phyloP scores from a whole-genome alignment of 306 rosid genomes.

The Trifolium fragiferum region DNA sequence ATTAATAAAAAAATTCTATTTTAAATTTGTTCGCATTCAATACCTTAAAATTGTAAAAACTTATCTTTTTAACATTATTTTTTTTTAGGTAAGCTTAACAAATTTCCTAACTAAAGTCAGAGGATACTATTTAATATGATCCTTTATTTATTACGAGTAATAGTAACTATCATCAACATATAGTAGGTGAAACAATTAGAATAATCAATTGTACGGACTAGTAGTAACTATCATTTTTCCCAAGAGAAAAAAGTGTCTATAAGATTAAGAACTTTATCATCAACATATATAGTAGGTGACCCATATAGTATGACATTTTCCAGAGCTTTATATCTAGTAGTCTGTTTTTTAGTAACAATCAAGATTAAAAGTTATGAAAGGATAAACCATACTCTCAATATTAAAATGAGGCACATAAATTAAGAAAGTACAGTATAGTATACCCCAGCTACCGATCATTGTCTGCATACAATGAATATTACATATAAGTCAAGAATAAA shows the following conservation, averaged over 20 bases:
- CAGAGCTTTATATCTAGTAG: not conserved
- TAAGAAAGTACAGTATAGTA: not conserved
- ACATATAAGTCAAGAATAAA: conserved; percentile 31
- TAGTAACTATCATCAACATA: too few species aligned
- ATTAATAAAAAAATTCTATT: too few species aligned
- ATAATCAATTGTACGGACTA: not conserved
- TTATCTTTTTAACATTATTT: too few species aligned
- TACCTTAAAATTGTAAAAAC: too few species aligned
- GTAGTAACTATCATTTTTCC: not conserved
- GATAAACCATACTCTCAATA: not conserved
- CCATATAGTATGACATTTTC: not conserved
- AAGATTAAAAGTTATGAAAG: conserved; percentile 7
- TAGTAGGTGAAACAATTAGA: too few species aligned
- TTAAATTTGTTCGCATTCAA: too few species aligned
- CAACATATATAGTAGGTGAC: conserved; percentile 3
- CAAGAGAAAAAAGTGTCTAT: not conserved
- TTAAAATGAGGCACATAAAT: not conserved
- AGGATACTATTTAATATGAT: too few species aligned
- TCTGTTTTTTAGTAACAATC: not conserved
- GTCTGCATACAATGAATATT: conserved; percentile 24
- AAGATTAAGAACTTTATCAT: not conserved
- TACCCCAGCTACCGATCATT: not conserved
- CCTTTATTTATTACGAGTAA: too few species aligned
- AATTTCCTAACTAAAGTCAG: too few species aligned
- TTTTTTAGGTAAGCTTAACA: too few species aligned